A percentile compares a stretch with the other conserved stretches of the same genome.
Evolutionary conservation across 768 basidiomycete genomes (phyloP).

Genomic region (Termitomyces sp.): DNA sequence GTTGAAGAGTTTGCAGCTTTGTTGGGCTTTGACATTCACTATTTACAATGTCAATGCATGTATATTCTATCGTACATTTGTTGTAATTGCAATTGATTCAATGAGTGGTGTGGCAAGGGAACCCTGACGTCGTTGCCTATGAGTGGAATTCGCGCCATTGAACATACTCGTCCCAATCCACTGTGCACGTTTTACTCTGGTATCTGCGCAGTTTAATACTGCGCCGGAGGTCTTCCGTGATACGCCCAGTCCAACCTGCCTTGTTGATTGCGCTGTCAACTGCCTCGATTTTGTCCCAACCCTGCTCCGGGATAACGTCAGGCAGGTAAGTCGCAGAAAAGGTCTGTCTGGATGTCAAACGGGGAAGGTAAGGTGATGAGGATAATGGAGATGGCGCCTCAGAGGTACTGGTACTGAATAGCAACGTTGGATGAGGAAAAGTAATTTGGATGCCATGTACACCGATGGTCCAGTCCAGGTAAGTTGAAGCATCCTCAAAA

Average conservation of each 20-base stretch:
- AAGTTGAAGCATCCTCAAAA: slow-evolving; percentile 80
- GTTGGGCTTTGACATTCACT: background rate
- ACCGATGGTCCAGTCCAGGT: slow-evolving; percentile 93
- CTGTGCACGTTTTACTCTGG: slow-evolving; percentile 68
- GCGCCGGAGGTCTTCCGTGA: slow-evolving; percentile 79
- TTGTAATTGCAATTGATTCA: background rate
- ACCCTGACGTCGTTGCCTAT: background rate
- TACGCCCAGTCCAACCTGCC: slow-evolving; percentile 81
- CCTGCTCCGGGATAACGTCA: slow-evolving; percentile 88
- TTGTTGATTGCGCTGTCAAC: slow-evolving; percentile 91
- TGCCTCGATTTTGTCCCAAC: slow-evolving; percentile 89
- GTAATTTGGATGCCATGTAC: slow-evolving; percentile 89
- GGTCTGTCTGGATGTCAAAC: slow-evolving; percentile 47
- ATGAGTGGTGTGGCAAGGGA: background rate
- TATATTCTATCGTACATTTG: slow-evolving; percentile 9
- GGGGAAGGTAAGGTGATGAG: slow-evolving; percentile 58
- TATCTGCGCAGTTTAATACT: slow-evolving; percentile 77
- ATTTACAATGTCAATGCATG: background rate
- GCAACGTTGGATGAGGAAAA: slow-evolving; percentile 75
- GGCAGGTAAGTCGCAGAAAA: slow-evolving; percentile 92
- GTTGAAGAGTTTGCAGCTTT: no score
- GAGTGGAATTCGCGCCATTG: slow-evolving; percentile 54
- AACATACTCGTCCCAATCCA: slow-evolving; percentile 74
- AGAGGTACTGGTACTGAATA: slow-evolving; percentile 43
- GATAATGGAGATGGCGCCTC: slow-evolving; percentile 69